These are phyloP conservation scores for Trichoderma guizhouense DNA, from an alignment of 2,329 filamentous ascomycete species.

Conservation along the genomic window DNA sequence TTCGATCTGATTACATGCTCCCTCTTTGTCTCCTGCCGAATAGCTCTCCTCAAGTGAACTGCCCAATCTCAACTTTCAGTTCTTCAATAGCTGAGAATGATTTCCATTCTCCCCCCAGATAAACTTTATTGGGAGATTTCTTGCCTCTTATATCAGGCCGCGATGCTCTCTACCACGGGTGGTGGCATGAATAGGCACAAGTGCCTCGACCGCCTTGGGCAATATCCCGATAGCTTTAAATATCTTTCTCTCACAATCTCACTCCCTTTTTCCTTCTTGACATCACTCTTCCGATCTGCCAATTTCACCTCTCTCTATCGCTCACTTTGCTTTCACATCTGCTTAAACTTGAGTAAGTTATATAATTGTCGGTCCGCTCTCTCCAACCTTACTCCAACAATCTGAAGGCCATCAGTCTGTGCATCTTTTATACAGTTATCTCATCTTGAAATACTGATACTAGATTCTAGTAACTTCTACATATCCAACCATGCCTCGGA, in stretches of 20 bases:
- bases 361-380: not conserved
- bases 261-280: not conserved
- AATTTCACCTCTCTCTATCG: not conserved
- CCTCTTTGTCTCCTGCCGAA: too few relatives aligned
- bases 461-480: not conserved
- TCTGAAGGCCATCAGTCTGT: not conserved
- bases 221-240: not conserved
- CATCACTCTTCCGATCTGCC: not conserved
- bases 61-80: too few relatives aligned
- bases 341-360: not conserved
- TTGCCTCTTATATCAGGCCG: not conserved
- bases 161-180: not conserved
- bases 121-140: too few relatives aligned
- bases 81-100: not conserved
- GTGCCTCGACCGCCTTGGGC: not conserved
- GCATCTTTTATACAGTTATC: too few relatives aligned
- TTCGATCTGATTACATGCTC: not conserved
- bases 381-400: not conserved
- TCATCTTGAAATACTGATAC: not conserved
- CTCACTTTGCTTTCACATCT: not conserved
- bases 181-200: not conserved
- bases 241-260: not conserved
- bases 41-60: not conserved
- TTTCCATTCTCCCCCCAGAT: not conserved
- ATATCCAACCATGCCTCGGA: not conserved